A percentile compares a stretch with the other conserved stretches of the same genome.
phyloP scores from a whole-genome alignment of 345 rosid genomes.

The Gossypium arboreum region DNA sequence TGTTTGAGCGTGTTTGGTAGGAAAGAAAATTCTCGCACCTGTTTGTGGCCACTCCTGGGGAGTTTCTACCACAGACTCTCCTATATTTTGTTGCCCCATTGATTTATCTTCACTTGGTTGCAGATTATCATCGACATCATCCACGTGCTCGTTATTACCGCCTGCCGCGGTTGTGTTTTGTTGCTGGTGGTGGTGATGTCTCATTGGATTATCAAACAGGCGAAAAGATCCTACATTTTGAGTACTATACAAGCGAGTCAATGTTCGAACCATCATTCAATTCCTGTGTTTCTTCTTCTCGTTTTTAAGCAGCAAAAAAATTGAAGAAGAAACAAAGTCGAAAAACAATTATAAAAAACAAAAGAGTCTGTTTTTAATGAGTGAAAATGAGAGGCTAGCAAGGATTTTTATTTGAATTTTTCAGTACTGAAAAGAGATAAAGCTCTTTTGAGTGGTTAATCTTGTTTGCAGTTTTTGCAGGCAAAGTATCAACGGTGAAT shows the following conservation, averaged over 20 bases:
- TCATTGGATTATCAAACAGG: conserved; percentile 43
- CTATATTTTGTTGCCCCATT: neutral
- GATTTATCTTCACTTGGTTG: neutral
- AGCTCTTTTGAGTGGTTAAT: neutral
- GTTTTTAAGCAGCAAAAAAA: conserved; percentile 6
- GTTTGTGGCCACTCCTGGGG: conserved; percentile 33
- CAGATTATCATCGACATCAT: neutral
- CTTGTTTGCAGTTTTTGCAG: conserved; percentile 7
- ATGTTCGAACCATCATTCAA: conserved; percentile 59
- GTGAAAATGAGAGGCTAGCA: neutral
- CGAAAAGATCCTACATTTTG: conserved; percentile 46
- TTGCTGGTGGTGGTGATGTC: conserved; percentile 26
- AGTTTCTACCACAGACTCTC: conserved; percentile 18
- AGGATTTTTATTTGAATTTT: neutral
- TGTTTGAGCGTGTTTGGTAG: neutral
- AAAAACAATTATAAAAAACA: neutral
- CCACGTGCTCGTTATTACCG: conserved; percentile 7
- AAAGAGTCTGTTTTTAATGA: too few species aligned
- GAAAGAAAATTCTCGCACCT: conserved; percentile 26
- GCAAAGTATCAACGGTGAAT: conserved; percentile 27
- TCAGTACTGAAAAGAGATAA: neutral
- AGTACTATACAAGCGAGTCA: conserved; percentile 44
- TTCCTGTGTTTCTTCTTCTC: neutral
- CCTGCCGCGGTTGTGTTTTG: conserved; percentile 8
- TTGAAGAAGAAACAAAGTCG: conserved; percentile 15